Conservation (phyloP, 1,139 yeast genomes). For the Magnusiomyces magnusii region DNA sequence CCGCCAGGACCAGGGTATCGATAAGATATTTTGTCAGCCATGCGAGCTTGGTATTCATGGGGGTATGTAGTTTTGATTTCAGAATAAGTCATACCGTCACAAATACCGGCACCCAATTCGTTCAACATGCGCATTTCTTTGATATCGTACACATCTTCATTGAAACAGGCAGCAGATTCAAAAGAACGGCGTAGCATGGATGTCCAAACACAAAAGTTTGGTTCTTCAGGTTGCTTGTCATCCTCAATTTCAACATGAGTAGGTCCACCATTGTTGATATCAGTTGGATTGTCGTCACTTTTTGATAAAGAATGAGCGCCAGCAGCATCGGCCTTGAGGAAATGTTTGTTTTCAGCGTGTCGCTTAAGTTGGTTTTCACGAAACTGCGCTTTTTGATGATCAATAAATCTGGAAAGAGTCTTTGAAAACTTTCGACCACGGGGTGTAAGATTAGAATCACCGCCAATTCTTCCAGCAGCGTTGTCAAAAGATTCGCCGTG, state of each 20-base stretch:
- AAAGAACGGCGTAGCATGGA: constrained; percentile 74
- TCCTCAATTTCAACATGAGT: not conserved
- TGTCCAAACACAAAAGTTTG: constrained; percentile 88
- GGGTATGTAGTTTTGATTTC: constrained; percentile 69
- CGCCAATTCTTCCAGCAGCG: constrained; percentile 82
- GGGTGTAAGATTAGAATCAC: constrained; percentile 73
- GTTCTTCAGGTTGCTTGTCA: constrained; percentile 41
- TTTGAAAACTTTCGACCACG: constrained; percentile 70
- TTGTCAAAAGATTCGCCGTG: constrained; percentile 92
- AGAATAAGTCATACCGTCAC: constrained; percentile 85
- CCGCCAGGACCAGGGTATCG: constrained; percentile 98
- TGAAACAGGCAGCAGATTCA: constrained; percentile 72
- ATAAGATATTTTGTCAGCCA: constrained; percentile 68
- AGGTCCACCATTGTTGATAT: too few species aligned
- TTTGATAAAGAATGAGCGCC: too few species aligned
- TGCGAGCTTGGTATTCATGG: constrained; percentile 67
- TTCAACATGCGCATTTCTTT: constrained; percentile 92
- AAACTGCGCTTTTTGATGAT: constrained; percentile 62
- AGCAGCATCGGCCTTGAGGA: constrained; percentile 18
- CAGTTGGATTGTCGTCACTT: too few species aligned
- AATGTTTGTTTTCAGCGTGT: constrained; percentile 36
- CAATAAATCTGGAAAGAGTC: constrained; percentile 68
- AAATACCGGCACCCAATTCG: constrained; percentile 87
- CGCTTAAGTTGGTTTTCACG: constrained; percentile 54
- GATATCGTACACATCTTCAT: constrained; percentile 56